Conservation (phyloP, 768 basidiomycete genomes). For the Daedaleopsis sinensis region DNA sequence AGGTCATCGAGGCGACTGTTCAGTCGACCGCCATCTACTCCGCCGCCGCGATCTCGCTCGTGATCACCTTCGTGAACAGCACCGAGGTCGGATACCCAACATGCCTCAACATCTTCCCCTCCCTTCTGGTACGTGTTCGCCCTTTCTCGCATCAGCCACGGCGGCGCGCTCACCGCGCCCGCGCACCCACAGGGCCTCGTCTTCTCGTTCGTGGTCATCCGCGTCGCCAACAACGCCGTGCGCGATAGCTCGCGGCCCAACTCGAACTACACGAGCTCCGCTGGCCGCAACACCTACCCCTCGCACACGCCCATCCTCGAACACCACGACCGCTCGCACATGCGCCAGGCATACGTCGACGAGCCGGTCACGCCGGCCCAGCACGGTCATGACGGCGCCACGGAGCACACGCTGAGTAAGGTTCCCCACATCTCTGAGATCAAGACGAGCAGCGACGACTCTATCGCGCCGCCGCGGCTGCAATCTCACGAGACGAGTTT, state of each 20-base stretch:
- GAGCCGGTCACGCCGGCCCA: no score
- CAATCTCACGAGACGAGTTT: no score
- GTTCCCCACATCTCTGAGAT: no score
- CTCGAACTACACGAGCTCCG: not conserved
- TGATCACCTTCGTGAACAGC: constrained; percentile 14
- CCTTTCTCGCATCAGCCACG: not conserved
- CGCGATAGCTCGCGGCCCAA: not conserved
- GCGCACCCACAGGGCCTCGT: constrained; percentile 7
- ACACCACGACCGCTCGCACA: not conserved
- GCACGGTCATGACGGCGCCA: no score
- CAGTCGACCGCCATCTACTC: constrained; percentile 19
- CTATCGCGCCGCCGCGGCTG: no score
- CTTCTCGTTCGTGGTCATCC: constrained; percentile 17
- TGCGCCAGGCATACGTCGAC: no score
- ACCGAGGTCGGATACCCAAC: constrained; percentile 13
- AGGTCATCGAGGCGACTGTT: constrained; percentile 16
- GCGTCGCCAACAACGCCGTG: constrained; percentile 3
- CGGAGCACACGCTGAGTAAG: no score
- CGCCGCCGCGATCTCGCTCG: constrained; percentile 13
- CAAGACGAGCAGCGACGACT: no score
- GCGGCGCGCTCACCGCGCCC: not conserved
- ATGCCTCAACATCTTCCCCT: constrained; percentile 16
- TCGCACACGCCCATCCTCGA: not conserved
- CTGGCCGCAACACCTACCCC: not conserved
- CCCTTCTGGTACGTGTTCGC: constrained; percentile 10